Percentiles rank a stretch among this genome's conserved stretches.
Evolutionary conservation across 441 rosid species (phyloP).

Genomic region (Euphorbia corollata): DNA sequence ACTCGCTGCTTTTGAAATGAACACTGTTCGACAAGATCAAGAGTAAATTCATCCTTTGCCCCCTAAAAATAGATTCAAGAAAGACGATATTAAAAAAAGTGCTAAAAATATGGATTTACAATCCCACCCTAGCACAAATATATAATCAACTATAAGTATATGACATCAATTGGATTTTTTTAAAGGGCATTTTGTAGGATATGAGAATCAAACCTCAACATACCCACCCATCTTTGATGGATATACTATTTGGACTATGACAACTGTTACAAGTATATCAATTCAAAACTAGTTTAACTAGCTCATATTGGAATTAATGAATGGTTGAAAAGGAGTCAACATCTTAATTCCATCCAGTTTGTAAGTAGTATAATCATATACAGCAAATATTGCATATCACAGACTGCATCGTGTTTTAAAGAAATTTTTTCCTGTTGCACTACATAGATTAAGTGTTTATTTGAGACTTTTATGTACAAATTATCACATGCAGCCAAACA

Average conservation of each 20-base stretch:
- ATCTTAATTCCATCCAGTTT: background rate
- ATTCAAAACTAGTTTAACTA: background rate
- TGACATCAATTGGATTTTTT: background rate
- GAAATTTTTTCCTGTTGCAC: background rate
- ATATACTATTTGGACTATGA: too few relatives aligned
- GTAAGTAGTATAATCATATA: background rate
- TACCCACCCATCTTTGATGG: too few relatives aligned
- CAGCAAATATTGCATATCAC: background rate
- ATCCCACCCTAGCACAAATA: conserved; percentile 11
- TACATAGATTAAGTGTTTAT: too few relatives aligned
- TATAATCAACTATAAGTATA: background rate
- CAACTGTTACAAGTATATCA: background rate
- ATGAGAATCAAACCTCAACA: too few relatives aligned
- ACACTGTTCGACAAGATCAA: conserved; percentile 98
- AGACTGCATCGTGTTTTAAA: background rate
- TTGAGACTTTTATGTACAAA: background rate
- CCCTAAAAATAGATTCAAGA: conserved; percentile 37
- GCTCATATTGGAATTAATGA: background rate
- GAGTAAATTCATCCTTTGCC: conserved; percentile 84
- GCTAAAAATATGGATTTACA: conserved; percentile 12
- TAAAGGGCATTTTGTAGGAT: too few relatives aligned
- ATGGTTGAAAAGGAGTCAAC: background rate
- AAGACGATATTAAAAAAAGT: conserved; percentile 8
- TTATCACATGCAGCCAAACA: background rate
- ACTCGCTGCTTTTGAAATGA: conserved; percentile 95